Base-by-base conservation (phyloP, 2,329 filamentous ascomycete genomes). In the Ploettnerulaceae sp. region DNA sequence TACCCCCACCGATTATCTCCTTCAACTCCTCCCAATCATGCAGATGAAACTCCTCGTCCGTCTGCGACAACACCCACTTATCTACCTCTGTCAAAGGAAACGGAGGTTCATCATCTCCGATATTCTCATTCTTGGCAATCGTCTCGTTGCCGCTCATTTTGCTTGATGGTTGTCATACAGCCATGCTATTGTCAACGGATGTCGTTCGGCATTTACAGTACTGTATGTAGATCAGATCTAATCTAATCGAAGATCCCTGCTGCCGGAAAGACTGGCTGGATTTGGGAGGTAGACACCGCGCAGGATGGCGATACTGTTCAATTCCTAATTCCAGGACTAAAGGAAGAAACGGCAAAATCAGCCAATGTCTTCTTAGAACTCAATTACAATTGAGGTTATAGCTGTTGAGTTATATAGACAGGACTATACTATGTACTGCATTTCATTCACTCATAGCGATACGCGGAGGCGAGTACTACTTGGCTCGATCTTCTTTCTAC, bases 1-100 rank as follows among this genome's bases (percentile, higher is more conserved):
- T 4, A 22, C n/a, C 20, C 73, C 58, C 64, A 82, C 79, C 68
- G 55, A 89, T 81, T 46, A 93, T 77, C 7, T 76, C 69, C 61
- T 76, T 79, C 52, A 93, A 75, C 47, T 85, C 75, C 9, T 80
- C 73, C 91, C 90, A 96, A 37, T 77, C 74, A 65, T 90, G 81
- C 34, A 74, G 74, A 51, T 73, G 69, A 64, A 86, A 95, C 38
- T 85, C 74, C 15, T 82, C 75, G 61, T 96, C 89, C 1, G 78
- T 79, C 54, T 75, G 71, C 22, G 77, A 76, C 12, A 82, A 66
- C 26, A 81, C 69, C 72, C 71, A 75, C 62, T 66, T 75, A 61
- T 82, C 79, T 31, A 71, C 66, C 2, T 76, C 76, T 0, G 77
- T 81, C 51, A 82, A 63, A n/a, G 76, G 75, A 52, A 82, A 82